Percentiles rank a stretch among this genome's conserved stretches.
These are phyloP conservation scores for Davidsoniella australis DNA, from an alignment of 2,329 filamentous ascomycete species.

Conservation along the genomic window DNA sequence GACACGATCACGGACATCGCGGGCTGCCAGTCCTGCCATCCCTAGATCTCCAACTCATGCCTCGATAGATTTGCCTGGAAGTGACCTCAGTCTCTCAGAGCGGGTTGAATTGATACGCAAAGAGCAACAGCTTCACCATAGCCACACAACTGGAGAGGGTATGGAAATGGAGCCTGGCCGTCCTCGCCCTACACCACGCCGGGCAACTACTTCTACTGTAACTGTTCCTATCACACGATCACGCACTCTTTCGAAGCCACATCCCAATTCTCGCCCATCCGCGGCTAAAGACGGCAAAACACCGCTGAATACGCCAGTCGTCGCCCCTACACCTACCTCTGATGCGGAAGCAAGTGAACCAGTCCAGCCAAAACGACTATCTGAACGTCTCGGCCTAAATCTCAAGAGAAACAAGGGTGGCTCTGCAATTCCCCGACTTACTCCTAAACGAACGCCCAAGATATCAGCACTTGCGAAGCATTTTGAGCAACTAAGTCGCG, in stretches of 20 bases:
- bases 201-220: slow-evolving; percentile 1
- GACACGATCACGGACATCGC: slow-evolving; percentile 3
- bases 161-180: slow-evolving; percentile 33
- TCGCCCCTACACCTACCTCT: too few species aligned
- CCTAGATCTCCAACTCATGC: slow-evolving; percentile 3
- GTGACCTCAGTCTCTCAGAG: slow-evolving; percentile 11
- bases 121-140: slow-evolving; percentile 18
- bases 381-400: slow-evolving; percentile 51
- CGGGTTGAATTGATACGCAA: slow-evolving; percentile 17
- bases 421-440: slow-evolving; percentile 81
- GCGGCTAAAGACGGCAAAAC: background rate
- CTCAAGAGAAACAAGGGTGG: slow-evolving; percentile 42
- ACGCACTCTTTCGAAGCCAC: slow-evolving; percentile 5
- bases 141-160: slow-evolving; percentile 21
- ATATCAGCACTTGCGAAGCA: slow-evolving; percentile 88
- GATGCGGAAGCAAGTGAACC: background rate
- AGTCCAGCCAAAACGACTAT: slow-evolving; percentile 43
- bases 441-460: slow-evolving; percentile 57
- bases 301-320: too few species aligned
- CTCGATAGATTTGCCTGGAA: background rate
- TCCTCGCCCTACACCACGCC: background rate
- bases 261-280: background rate
- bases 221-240: background rate
- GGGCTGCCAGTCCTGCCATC: background rate
- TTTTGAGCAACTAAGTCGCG: slow-evolving; percentile 89